Percentiles rank a stretch among this genome's conserved stretches.
These are phyloP conservation scores for Volvariella surrecta DNA, from an alignment of 1,284 basidiomycete genomes.

Conservation along the genomic window DNA sequence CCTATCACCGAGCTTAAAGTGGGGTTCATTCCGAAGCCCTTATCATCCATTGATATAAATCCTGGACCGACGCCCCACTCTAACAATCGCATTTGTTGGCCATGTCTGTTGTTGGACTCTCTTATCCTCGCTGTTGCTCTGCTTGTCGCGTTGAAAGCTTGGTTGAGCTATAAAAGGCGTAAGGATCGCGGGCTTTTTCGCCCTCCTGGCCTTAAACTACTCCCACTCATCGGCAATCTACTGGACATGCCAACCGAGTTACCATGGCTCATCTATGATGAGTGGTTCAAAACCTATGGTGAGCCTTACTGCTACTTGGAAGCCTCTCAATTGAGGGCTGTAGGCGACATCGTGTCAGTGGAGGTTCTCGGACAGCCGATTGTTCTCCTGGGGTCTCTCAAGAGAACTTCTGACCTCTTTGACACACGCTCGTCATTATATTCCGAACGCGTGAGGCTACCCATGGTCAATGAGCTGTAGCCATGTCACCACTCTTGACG, in stretches of 20 bases:
- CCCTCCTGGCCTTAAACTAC: slow-evolving; percentile 9
- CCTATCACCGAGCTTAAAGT: no score
- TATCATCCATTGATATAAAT: no score
- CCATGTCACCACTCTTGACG: neutral
- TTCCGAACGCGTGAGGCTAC: slow-evolving; percentile 5
- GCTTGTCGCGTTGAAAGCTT: neutral
- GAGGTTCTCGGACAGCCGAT: slow-evolving; percentile 7
- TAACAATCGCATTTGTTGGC: no score
- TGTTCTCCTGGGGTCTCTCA: slow-evolving; percentile 6
- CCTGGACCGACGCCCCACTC: no score
- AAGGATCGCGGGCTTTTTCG: neutral
- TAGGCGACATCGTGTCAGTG: slow-evolving; percentile 8
- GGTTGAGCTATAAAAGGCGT: neutral
- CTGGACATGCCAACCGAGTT: slow-evolving; percentile 7
- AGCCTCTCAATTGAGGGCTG: slow-evolving; percentile 1
- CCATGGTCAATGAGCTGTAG: slow-evolving; percentile 9
- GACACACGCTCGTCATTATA: slow-evolving; percentile 8
- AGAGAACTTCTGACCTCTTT: slow-evolving; percentile 5
- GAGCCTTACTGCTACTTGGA: slow-evolving; percentile 5
- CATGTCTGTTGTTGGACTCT: no score
- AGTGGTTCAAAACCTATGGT: slow-evolving; percentile 10
- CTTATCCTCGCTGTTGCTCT: neutral
- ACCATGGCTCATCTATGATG: slow-evolving; percentile 9
- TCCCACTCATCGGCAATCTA: slow-evolving; percentile 9
- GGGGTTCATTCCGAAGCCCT: no score